Evolutionary conservation across 176 grass and related monocot species (phyloP).

Genomic region (Calamus simplicifolius): DNA sequence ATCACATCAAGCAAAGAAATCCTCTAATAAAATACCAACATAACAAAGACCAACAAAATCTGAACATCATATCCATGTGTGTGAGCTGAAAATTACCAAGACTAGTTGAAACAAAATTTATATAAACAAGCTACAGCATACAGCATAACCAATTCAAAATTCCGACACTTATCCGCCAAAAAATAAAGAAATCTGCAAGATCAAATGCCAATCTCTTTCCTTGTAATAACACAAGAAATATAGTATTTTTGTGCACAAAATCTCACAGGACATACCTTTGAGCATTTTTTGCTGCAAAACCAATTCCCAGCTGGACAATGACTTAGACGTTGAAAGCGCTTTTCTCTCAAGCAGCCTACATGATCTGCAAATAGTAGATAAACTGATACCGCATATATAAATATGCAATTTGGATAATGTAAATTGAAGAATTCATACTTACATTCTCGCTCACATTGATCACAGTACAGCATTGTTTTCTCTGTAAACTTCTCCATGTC

Average conservation of each 20-base stretch:
- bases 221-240: neutral
- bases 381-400: slow-evolving; percentile 14
- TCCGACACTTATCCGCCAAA: too few species aligned
- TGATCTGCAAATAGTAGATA: slow-evolving; percentile 52
- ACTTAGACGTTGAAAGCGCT: slow-evolving; percentile 22
- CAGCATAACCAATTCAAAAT: too few species aligned
- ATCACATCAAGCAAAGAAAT: too few species aligned
- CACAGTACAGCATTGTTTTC: slow-evolving; percentile 56
- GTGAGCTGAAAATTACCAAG: too few species aligned
- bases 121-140: too few species aligned
- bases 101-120: too few species aligned
- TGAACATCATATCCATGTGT: too few species aligned
- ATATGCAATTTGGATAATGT: slow-evolving; percentile 12
- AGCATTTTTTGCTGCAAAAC: slow-evolving; percentile 66
- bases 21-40: too few species aligned
- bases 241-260: too few species aligned
- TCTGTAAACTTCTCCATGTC: slow-evolving; percentile 35
- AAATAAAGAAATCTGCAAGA: too few species aligned
- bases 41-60: too few species aligned
- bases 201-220: slow-evolving; percentile 15
- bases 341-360: slow-evolving; percentile 45
- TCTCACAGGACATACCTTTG: slow-evolving; percentile 29
- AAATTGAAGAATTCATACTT: slow-evolving; percentile 20
- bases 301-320: slow-evolving; percentile 37
- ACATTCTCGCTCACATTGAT: slow-evolving; percentile 78